Base-by-base conservation (phyloP, 768 basidiomycete species). In the Lanmaoa pseudosensibilis region DNA sequence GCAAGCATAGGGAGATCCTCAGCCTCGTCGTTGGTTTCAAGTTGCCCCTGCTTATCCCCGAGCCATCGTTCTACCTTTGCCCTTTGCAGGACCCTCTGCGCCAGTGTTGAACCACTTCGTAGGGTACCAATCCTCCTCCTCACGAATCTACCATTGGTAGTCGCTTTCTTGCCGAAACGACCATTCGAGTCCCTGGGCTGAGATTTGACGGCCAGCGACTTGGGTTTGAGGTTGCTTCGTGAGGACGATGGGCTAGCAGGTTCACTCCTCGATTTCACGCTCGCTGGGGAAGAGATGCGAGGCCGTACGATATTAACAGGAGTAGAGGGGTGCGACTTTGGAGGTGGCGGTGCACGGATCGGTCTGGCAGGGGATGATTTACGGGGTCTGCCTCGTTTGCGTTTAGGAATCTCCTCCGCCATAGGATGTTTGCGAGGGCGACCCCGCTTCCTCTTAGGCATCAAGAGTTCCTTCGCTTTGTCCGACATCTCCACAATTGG, bases 131-230 rank as follows among this genome's bases (percentile, higher is more conserved):
- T 54, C 49, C 71, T 67, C 65, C 69, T 78, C 63, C 77, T 74
- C 56, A 74, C 65, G 53, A 72, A 76, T 63, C 69, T 75, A 48
- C 79, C 78, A 46, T 80, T 76, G 13, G 77, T 80, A 18, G 72
- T 73, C 36, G 73, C 75, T 67, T 87, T 87, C 74, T 81, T 84
- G 36, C 85, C 85, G 60, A 89, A 88, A 18, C 85, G 77, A 41
- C 87, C 87, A 59, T 88, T 87, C 18, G 71, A 72, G 50, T 83
- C 80, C 55, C 87, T 78, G 2, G 87, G 87, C 63, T 88, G 87
- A 12, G 71, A 68, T 40, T 80, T 75, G 34, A 77, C 70, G 7
- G 78, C 77, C 16, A 78, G 69, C 4, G 78, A 77, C 62, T 79
- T 76, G 32, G 78, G 74, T 53, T 72, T 77, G 33, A 68, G 56